phyloP scores from a whole-genome alignment of 2,329 filamentous ascomycete species.

The Aspergillus awamori region DNA sequence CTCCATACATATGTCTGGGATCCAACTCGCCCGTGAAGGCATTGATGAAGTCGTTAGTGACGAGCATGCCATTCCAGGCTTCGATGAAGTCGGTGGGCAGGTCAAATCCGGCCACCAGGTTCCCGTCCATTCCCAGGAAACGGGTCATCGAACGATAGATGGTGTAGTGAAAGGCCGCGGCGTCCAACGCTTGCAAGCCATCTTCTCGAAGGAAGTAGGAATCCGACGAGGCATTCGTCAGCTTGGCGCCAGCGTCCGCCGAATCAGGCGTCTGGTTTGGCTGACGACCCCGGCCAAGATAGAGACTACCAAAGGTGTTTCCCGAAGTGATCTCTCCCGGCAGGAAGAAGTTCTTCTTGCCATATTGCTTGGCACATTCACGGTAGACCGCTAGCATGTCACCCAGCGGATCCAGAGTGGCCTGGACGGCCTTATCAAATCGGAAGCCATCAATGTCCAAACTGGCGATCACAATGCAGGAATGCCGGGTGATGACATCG shows the following conservation, averaged over 20 bases:
- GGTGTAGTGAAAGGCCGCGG: slow-evolving; percentile 64
- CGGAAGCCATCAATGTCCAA: slow-evolving; percentile 67
- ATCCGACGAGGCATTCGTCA: slow-evolving; percentile 48
- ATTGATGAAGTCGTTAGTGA: slow-evolving; percentile 62
- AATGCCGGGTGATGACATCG: slow-evolving; percentile 61
- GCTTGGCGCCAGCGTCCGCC: slow-evolving; percentile 49
- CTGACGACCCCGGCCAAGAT: slow-evolving; percentile 62
- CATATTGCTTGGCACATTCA: slow-evolving; percentile 56
- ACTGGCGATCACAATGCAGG: slow-evolving; percentile 62
- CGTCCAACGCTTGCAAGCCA: slow-evolving; percentile 58
- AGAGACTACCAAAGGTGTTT: slow-evolving; percentile 61
- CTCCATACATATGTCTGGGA: slow-evolving; percentile 65
- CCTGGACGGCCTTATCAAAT: slow-evolving; percentile 66
- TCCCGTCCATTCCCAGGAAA: slow-evolving; percentile 62
- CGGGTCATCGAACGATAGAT: slow-evolving; percentile 62
- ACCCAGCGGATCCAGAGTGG: slow-evolving; percentile 62
- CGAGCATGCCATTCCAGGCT: slow-evolving; percentile 58
- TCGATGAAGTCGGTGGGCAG: slow-evolving; percentile 56
- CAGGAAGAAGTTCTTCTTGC: slow-evolving; percentile 66
- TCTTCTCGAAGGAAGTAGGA: slow-evolving; percentile 55
- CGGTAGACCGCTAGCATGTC: slow-evolving; percentile 60
- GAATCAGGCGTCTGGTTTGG: slow-evolving; percentile 53
- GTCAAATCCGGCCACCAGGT: slow-evolving; percentile 56
- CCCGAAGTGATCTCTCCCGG: slow-evolving; percentile 65
- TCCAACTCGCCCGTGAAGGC: slow-evolving; percentile 59